Base-by-base conservation (phyloP, 2,329 filamentous ascomycete species). In the Elsinoe australis region DNA sequence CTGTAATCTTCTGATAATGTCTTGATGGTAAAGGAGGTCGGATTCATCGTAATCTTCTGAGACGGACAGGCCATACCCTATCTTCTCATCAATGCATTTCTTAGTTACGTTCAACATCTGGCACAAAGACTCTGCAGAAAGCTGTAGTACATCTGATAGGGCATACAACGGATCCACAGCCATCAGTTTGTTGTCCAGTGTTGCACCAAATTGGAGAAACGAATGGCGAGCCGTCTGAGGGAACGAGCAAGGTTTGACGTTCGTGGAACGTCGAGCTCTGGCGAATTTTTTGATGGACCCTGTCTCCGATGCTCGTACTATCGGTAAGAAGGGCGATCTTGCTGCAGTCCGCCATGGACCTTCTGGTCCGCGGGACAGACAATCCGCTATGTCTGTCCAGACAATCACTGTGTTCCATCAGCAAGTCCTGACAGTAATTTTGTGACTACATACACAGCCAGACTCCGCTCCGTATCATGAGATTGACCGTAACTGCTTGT, bases 21-120 rank as follows among this genome's bases (percentile, higher is more conserved):
- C 34, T 22, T 38, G 34, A n/a, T 38, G 34, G 24, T 31, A 46
- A 6, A 46, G 42, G 17, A 46, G 42, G 12, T 33, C 18, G 19
- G 32, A n/a, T 9, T 9, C 15, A 9, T 33, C 15, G 18, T 38
- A 18, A 10, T 17, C 12, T 7, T 22, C 17, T 10, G 12, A n/a
- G 21, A 21, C 17, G 12, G 34, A 38, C 18, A 38, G 12, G 12
- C 17, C 12, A 12, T 38, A 22, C 12, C 18, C 34, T 5, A n/a
- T 22, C 4, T 10, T 17, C 6, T 38, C 34, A 10, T 38, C 15
- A n/a, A 38, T 38, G 34, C 12, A 8, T 12, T 21, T n/a, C 9
- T 38, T 19, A n/a, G 24, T 21, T 9, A 38, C 15, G 5, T 38
- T 38, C 9, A 38, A 19, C 15, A 38, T 6, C 3, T 24, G 24